These are phyloP conservation scores for Beauveria sp. DNA, from an alignment of 2,329 filamentous ascomycete genomes.

Conservation along the genomic window DNA sequence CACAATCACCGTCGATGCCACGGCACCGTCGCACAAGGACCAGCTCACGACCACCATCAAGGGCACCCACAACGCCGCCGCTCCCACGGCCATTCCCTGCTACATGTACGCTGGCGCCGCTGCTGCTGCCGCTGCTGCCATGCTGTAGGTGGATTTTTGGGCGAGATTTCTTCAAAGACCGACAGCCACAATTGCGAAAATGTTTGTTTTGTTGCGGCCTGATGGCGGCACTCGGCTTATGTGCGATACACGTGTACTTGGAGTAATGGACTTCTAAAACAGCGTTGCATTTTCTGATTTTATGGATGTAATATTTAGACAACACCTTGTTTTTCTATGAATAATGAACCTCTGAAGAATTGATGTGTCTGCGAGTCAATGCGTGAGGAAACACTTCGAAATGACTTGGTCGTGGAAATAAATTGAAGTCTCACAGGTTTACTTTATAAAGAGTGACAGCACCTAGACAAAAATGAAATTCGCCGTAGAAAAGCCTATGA, in stretches of 20 bases:
- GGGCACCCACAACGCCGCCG: slow-evolving; percentile 12
- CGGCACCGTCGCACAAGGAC: slow-evolving; percentile 22
- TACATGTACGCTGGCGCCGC: slow-evolving; percentile 9
- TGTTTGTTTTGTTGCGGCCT: not conserved
- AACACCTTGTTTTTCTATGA: not conserved
- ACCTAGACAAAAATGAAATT: too few relatives aligned
- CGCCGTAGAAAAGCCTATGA: too few relatives aligned
- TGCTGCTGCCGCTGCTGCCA: slow-evolving; percentile 6
- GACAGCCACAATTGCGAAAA: not conserved
- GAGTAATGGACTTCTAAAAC: not conserved
- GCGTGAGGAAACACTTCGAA: not conserved
- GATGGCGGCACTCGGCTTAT: not conserved
- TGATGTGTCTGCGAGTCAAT: not conserved
- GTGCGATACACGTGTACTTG: not conserved
- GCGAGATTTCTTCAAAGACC: not conserved
- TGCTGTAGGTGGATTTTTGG: not conserved
- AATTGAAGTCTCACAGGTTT: too few relatives aligned
- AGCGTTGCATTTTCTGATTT: slow-evolving; percentile 6
- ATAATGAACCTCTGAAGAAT: not conserved
- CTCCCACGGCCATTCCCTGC: not conserved
- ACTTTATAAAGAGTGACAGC: too few relatives aligned
- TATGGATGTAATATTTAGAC: not conserved
- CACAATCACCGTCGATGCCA: slow-evolving; percentile 24
- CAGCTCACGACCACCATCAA: slow-evolving; percentile 30
- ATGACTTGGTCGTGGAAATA: not conserved